Percentiles rank a stretch among this genome's conserved stretches.
Conservation (phyloP, 306 rosid genomes). For the Prunus kanzakura region DNA sequence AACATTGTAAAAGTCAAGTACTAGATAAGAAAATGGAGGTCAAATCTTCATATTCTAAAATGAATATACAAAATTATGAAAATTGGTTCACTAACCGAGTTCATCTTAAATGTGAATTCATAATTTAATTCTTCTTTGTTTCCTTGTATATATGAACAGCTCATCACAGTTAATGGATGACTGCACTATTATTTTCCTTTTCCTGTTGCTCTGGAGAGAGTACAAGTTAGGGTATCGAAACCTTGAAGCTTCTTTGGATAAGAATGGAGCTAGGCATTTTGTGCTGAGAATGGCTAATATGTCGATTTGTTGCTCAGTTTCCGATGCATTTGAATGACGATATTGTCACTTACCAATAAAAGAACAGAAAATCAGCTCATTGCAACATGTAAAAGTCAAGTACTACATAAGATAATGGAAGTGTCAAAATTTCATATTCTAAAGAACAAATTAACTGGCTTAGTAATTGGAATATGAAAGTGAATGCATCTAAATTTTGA, state of each 20-base stretch:
- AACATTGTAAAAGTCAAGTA: not conserved
- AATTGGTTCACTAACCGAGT: not conserved
- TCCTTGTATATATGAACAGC: no score
- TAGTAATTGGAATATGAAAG: not conserved
- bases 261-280: not conserved
- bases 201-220: not conserved
- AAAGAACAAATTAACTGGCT: not conserved
- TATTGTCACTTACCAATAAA: conserved; percentile 2
- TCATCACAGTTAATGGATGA: not conserved
- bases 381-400: conserved; percentile 3
- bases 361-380: not conserved
- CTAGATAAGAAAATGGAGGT: not conserved
- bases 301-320: not conserved
- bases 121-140: no score
- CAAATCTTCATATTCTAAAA: not conserved
- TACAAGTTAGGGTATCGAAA: not conserved
- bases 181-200: no score
- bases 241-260: not conserved
- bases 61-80: not conserved
- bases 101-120: not conserved
- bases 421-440: not conserved
- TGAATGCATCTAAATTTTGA: not conserved
- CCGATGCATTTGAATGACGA: conserved; percentile 10
- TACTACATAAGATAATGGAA: not conserved
- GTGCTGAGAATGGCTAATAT: not conserved